A percentile compares a stretch with the other conserved stretches of the same genome.
phyloP scores from a whole-genome alignment of 495 filamentous ascomycete species.

The Sphaerosporella brunnea region DNA sequence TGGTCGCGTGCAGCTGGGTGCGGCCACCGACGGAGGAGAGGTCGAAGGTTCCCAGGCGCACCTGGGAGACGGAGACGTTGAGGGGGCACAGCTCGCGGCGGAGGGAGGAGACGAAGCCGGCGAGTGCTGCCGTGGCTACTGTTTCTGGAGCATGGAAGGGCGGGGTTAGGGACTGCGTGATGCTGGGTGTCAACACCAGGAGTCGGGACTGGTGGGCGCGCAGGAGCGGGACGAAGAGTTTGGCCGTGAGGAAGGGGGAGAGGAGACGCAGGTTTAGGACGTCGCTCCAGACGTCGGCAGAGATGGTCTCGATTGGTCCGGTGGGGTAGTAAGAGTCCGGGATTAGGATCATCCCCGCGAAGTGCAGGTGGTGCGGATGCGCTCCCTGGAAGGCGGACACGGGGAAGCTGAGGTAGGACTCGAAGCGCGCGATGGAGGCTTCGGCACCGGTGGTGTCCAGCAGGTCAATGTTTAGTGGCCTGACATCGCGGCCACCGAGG shows the following conservation, averaged over 20 bases:
- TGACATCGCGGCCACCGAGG: conserved; percentile 53
- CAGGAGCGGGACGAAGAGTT: conserved; percentile 75
- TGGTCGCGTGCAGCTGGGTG: conserved; percentile 1
- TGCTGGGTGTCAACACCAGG: conserved; percentile 65
- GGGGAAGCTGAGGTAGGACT: conserved; percentile 47
- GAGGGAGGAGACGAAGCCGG: conserved; percentile 59
- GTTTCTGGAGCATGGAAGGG: conserved; percentile 75
- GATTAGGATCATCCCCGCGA: conserved; percentile 64
- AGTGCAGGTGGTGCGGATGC: conserved; percentile 50
- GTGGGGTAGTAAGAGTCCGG: conserved; percentile 52
- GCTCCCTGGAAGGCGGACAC: conserved; percentile 54
- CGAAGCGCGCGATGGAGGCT: conserved; percentile 47
- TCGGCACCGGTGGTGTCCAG: conserved; percentile 40
- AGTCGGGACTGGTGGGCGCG: conserved; percentile 51
- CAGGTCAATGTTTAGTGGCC: conserved; percentile 65
- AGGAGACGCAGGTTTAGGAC: conserved; percentile 81
- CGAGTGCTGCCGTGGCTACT: conserved; percentile 55
- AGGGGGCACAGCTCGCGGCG: conserved; percentile 53
- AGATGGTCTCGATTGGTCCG: conserved; percentile 64
- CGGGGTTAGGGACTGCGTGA: conserved; percentile 63
- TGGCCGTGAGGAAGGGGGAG: conserved; percentile 69
- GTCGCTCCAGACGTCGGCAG: conserved; percentile 67
- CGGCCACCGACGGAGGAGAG: conserved; percentile 19
- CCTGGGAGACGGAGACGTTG: conserved; percentile 59
- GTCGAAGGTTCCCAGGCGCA: conserved; percentile 81